phyloP scores from a whole-genome alignment of 2,329 filamentous ascomycete species.

The Colletotrichum viniferum region DNA sequence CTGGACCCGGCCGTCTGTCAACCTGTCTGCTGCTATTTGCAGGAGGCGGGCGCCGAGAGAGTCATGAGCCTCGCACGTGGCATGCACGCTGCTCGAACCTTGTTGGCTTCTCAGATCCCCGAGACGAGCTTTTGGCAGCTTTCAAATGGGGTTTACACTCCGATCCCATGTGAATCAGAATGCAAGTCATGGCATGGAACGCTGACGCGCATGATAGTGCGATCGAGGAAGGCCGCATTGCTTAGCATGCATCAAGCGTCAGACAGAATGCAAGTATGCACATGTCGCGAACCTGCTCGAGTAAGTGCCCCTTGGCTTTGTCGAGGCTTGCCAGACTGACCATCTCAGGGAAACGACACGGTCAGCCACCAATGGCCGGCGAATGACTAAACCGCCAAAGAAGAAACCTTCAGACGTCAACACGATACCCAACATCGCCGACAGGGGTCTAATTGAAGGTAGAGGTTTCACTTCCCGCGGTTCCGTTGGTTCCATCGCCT shows the following conservation, averaged over 20 bases:
- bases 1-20: background rate
- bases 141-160: background rate
- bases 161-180: background rate
- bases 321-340: background rate
- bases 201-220: slow-evolving; percentile 54
- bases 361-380: slow-evolving; percentile 54
- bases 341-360: slow-evolving; percentile 59
- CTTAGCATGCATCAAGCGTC: slow-evolving; percentile 74
- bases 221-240: slow-evolving; percentile 75
- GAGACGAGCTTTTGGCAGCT: background rate
- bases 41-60: background rate
- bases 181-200: background rate
- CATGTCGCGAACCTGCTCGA: slow-evolving; percentile 78
- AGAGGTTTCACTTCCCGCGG: slow-evolving; percentile 50
- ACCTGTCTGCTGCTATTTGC: background rate
- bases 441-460: slow-evolving; percentile 52
- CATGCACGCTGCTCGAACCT: background rate
- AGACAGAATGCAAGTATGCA: slow-evolving; percentile 77
- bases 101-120: background rate
- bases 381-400: slow-evolving; percentile 63
- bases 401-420: slow-evolving; percentile 50
- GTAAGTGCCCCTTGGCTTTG: slow-evolving; percentile 48
- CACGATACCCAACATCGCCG: slow-evolving; percentile 59
- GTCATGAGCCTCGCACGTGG: background rate
- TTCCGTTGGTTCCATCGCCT: slow-evolving; percentile 39